These are phyloP conservation scores for Kodamaea kakaduensis DNA, from an alignment of 805 yeast genomes.

Conservation along the genomic window DNA sequence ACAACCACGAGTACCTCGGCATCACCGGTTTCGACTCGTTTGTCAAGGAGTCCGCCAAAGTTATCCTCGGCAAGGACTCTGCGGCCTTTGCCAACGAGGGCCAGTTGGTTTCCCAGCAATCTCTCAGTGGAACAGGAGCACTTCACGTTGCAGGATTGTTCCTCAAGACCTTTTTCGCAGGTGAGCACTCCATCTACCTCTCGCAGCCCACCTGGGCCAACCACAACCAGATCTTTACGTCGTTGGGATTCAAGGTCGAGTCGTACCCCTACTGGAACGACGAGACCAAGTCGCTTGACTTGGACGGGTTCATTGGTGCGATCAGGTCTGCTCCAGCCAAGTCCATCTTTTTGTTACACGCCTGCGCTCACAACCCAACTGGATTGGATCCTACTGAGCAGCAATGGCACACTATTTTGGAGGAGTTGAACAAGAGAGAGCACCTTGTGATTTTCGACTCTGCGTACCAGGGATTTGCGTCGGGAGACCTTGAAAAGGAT, in stretches of 20 bases:
- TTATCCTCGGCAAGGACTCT: conserved; percentile 64
- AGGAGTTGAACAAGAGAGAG: conserved; percentile 52
- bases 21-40: conserved; percentile 72
- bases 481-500: conserved; percentile 79
- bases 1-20: conserved; percentile 86
- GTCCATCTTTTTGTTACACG: conserved; percentile 78
- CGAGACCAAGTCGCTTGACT: conserved; percentile 62
- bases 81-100: conserved; percentile 43
- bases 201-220: conserved; percentile 98
- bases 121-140: conserved; percentile 88
- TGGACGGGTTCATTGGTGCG: conserved; percentile 61
- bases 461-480: conserved; percentile 96
- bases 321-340: conserved; percentile 68
- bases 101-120: conserved; percentile 62
- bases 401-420: conserved; percentile 74
- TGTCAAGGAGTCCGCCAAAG: conserved; percentile 65
- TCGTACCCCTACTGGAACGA: conserved; percentile 86
- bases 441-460: conserved; percentile 87
- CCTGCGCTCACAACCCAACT: conserved; percentile 98
- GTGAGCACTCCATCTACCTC: conserved; percentile 53
- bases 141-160: conserved; percentile 81
- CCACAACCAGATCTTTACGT: conserved; percentile 77
- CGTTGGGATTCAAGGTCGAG: conserved; percentile 62
- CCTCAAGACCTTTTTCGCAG: conserved; percentile 47
- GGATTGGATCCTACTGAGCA: conserved; percentile 87